Evolutionary conservation across 2,329 filamentous ascomycete species (phyloP), one percentile per base, ranked within the genome.

Genomic region (Colletotrichum spinosum): DNA sequence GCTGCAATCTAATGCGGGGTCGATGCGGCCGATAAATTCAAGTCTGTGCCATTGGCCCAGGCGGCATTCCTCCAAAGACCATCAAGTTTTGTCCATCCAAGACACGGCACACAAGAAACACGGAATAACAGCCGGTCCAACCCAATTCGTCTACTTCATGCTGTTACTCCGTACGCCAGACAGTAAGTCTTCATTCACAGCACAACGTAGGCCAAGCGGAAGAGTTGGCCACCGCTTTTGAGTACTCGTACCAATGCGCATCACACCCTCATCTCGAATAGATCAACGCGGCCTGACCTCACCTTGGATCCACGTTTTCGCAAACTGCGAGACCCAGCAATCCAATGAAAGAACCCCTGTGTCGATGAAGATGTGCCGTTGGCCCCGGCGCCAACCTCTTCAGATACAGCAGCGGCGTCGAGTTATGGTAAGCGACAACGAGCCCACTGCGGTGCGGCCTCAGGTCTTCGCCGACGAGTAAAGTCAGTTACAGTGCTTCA

Each of bases 1-100:
- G 13, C 51, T 44, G 56, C 45, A 60, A 55, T 41, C 51, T 41
- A 49, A 44, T 62, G 62, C 48, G 62, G 62, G 62, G 52, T 49
- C 57, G 52, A 62, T 44, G 48, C 51, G 38, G 37, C 48, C 52
- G 25, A 52, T 17, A 13, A 34, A 15, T 37, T 45, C 33, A n/a
- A 33, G 38, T 8, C 44, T 25, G 34, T 15, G 11, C 34, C 15
- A 63, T 56, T 62, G 63, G 63, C 59, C 42, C 35, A 39, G 15
- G 25, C 11, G 5, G 12, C 33, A 25, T 12, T 44, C 33, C 13
- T 53, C 48, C n/a, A 59, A 34, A 41, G 45, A 55, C 38, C 49
- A 55, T 25, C 63, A 57, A 53, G 52, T 57, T 66, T 65, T 44
- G 41, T 25, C 25, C 25, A 25, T 25, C 25, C 25, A 25, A 25